Base-by-base conservation (phyloP, 306 rosid species). In the Cucumis cinereus region DNA sequence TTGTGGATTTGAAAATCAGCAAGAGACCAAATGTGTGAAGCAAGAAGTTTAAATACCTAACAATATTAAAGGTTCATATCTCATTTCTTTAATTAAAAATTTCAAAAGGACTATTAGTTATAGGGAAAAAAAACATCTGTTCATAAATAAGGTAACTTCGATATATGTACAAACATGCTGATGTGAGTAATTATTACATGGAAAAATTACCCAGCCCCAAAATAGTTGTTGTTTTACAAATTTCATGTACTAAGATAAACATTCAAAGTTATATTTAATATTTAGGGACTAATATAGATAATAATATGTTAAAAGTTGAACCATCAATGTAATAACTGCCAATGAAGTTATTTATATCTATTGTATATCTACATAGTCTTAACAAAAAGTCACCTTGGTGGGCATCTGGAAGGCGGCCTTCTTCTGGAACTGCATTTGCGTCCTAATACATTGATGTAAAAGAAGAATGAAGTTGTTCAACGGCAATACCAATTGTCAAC, bases 381-480 rank as follows among this genome's bases (percentile, higher is more conserved):
- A 14, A 26, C 66, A 26, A 60, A 26, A 76, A 50, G 49, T 28
- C 81, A 88, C 99, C 97, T 79, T 85, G 83, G 74, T 47, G 86
- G 77, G 87, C 97, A 87, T 92, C 96, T 28, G 97, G 97, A 83
- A 92, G 92, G 23, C 95, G 93, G 19, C 97, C 96, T 86, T 90
- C 96, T 58, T 80, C 74, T 10, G 90, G 88, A 64, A 89, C 82
- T 63, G 56, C 67, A 66, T 52, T 13, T 2, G 95, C 83, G 73
- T 94, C 98, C 99, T 90, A 78, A 77, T 57, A 59, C 57, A 55
- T 53, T 73, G 53, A 85, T 56, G 14, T 62, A 78, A 26, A 53
- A 59, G 68, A 35, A 33, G n/a, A 53, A 54, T 49, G 45, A 76
- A 28, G 79, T 9, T 57, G 45, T 24, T 60, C 69, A 79, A 84